phyloP scores from a whole-genome alignment of 805 yeast species.

The Schwanniomyces vanrijiae region DNA sequence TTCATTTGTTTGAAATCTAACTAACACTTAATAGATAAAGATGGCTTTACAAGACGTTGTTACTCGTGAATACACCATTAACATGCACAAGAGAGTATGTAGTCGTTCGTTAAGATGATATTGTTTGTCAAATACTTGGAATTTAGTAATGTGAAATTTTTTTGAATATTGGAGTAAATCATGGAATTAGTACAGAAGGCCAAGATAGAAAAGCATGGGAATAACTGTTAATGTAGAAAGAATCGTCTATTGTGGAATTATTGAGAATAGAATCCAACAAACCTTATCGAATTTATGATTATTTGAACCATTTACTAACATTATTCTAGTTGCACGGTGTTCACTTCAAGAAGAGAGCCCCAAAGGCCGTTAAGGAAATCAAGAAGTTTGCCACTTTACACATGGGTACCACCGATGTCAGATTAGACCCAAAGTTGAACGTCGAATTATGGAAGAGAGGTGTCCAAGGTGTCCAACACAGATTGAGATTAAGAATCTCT shows the following conservation, averaged over 20 bases:
- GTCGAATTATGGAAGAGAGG: constrained; percentile 99
- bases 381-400: constrained; percentile 97
- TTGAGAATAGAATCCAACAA: neutral
- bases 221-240: neutral
- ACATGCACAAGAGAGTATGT: constrained; percentile 98
- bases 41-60: constrained; percentile 97
- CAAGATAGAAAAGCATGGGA: neutral
- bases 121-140: neutral
- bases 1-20: constrained; percentile 2
- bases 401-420: constrained; percentile 99
- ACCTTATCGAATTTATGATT: neutral
- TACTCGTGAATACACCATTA: constrained; percentile 99
- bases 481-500: constrained; percentile 97
- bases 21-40: constrained; percentile 1
- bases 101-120: neutral
- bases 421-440: constrained; percentile 98
- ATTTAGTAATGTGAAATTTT: neutral
- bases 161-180: neutral
- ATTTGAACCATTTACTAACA: constrained; percentile 2
- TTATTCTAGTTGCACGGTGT: constrained; percentile 86
- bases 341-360: constrained; percentile 99
- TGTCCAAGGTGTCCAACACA: constrained; percentile 97
- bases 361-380: constrained; percentile 99
- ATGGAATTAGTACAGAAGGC: neutral
- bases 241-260: neutral